Conservation (phyloP, 768 basidiomycete genomes). For the Boletus huronensis region DNA sequence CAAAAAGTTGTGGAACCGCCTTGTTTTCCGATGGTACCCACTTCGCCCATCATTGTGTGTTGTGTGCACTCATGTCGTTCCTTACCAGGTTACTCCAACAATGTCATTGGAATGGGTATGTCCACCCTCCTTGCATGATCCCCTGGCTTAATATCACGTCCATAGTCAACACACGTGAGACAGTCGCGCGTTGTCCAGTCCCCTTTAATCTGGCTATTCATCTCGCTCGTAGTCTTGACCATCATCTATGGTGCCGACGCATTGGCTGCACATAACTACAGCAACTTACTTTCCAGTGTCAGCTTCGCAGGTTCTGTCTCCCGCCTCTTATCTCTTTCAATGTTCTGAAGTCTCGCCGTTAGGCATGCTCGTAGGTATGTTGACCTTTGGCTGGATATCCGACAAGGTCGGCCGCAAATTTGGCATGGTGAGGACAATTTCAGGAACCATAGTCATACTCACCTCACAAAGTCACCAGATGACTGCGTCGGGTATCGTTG, state of each 20-base stretch:
- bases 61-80: slow-evolving; percentile 1
- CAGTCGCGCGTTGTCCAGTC: not conserved
- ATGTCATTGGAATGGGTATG: slow-evolving; percentile 73
- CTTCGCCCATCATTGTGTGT: not conserved
- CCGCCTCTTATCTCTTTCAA: slow-evolving; percentile 62
- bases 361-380: slow-evolving; percentile 85
- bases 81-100: slow-evolving; percentile 70
- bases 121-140: slow-evolving; percentile 8
- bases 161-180: slow-evolving; percentile 66
- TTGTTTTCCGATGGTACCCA: slow-evolving; percentile 77
- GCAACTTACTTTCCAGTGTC: slow-evolving; percentile 59
- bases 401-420: slow-evolving; percentile 86
- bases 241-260: slow-evolving; percentile 63
- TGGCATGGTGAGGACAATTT: slow-evolving; percentile 63
- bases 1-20: slow-evolving; percentile 74
- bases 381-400: slow-evolving; percentile 75
- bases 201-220: not conserved
- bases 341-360: slow-evolving; percentile 63
- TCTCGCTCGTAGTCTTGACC: slow-evolving; percentile 50
- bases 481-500: slow-evolving; percentile 78
- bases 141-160: not conserved
- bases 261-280: slow-evolving; percentile 54
- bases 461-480: slow-evolving; percentile 46
- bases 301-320: slow-evolving; percentile 78
- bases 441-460: not conserved